Evolutionary conservation across 331 rosid species (phyloP).

Genomic region (Acacia concinna): DNA sequence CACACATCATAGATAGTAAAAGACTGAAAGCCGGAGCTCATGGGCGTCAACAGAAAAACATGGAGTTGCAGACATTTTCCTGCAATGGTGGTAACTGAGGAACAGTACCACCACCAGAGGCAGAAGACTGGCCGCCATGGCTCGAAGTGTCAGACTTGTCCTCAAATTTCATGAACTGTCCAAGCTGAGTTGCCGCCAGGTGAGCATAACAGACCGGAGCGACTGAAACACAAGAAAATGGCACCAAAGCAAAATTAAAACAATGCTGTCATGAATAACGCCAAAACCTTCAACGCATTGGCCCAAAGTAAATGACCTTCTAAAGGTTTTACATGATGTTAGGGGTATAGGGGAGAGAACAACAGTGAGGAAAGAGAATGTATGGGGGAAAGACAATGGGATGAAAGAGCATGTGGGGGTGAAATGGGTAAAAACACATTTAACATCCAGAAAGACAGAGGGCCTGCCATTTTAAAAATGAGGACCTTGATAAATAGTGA

Average conservation of each 20-base stretch:
- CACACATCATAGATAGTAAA: neutral
- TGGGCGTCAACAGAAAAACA: constrained; percentile 75
- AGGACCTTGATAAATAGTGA: no score
- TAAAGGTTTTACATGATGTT: neutral
- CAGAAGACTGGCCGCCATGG: constrained; percentile 69
- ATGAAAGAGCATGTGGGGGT: no score
- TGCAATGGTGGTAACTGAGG: constrained; percentile 78
- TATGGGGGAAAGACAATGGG: no score
- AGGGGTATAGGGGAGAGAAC: no score
- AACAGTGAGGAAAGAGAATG: no score
- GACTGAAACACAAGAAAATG: constrained; percentile 45
- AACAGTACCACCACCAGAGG: constrained; percentile 67
- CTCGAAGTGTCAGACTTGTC: constrained; percentile 89
- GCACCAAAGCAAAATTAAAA: neutral
- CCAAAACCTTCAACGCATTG: neutral
- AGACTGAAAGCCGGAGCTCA: neutral
- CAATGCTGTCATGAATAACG: neutral
- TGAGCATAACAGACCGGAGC: constrained; percentile 94
- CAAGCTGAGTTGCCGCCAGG: constrained; percentile 86
- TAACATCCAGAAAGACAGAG: no score
- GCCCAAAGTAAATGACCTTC: neutral
- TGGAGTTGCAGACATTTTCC: constrained; percentile 67
- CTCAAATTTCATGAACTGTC: constrained; percentile 76
- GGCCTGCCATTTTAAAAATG: no score
- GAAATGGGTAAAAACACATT: no score